phyloP scores from a whole-genome alignment of 768 basidiomycete species.

The Sarcodon aspratus region DNA sequence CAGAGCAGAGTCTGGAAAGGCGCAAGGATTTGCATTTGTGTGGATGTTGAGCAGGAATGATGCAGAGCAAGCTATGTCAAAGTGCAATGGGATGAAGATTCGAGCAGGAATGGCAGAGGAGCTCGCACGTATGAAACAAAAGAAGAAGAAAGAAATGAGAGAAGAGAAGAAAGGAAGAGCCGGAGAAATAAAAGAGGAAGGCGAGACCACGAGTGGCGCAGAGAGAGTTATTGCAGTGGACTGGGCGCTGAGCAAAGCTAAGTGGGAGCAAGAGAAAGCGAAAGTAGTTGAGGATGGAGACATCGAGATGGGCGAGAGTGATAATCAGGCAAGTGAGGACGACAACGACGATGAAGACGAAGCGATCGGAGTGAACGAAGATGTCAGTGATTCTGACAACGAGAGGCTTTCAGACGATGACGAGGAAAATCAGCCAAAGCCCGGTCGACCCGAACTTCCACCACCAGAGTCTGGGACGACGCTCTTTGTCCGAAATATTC shows the following conservation, averaged over 20 bases:
- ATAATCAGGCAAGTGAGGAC: conserved; percentile 6
- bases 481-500: conserved; percentile 87
- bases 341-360: neutral
- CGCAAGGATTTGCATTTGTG: conserved; percentile 88
- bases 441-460: conserved; percentile 59
- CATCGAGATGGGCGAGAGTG: conserved; percentile 22
- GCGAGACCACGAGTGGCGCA: conserved; percentile 10
- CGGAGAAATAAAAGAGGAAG: conserved; percentile 18
- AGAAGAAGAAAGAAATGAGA: conserved; percentile 49
- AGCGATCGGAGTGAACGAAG: conserved; percentile 14
- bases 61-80: conserved; percentile 72
- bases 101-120: conserved; percentile 49
- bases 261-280: conserved; percentile 74
- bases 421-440: conserved; percentile 27
- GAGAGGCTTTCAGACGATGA: conserved; percentile 26
- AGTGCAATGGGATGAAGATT: conserved; percentile 66
- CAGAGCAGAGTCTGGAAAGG: conserved; percentile 23
- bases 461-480: conserved; percentile 83
- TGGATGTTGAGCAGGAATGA: conserved; percentile 86
- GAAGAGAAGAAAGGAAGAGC: conserved; percentile 31
- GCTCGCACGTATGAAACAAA: conserved; percentile 52
- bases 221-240: conserved; percentile 83
- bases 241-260: conserved; percentile 92
- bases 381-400: conserved; percentile 14
- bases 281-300: conserved; percentile 31